These are phyloP conservation scores for Acacia pycnantha DNA, from an alignment of 331 rosid genomes.

Conservation along the genomic window DNA sequence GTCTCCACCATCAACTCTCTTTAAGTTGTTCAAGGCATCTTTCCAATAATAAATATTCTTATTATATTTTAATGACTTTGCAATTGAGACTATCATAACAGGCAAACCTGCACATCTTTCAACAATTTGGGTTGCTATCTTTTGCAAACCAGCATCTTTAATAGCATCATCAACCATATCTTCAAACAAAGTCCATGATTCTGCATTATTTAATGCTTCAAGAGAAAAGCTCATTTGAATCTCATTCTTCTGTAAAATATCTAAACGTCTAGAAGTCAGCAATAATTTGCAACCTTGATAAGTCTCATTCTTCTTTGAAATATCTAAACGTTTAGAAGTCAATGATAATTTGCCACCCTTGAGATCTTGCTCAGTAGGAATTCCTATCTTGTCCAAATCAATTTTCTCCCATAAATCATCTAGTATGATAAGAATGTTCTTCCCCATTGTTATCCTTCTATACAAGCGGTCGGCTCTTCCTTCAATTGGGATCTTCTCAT, in stretches of 20 bases:
- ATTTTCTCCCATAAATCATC: neutral
- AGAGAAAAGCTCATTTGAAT: neutral
- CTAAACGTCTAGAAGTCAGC: neutral
- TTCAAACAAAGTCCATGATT: constrained; percentile 11
- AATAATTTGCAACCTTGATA: neutral
- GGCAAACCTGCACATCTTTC: neutral
- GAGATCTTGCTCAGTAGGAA: no score
- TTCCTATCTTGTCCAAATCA: neutral
- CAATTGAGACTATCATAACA: neutral
- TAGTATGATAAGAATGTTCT: neutral
- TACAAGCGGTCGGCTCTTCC: neutral
- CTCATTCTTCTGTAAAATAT: neutral
- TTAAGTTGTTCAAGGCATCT: neutral
- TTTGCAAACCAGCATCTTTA: neutral
- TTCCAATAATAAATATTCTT: neutral
- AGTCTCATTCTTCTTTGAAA: neutral
- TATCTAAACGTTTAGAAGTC: neutral
- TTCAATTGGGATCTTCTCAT: neutral
- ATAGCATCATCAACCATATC: neutral
- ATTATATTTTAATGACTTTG: neutral
- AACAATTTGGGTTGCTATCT: neutral
- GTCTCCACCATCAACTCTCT: no score
- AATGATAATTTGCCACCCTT: neutral
- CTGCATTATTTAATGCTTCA: neutral
- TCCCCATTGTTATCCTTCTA: neutral